Conservation (phyloP, 2,329 filamentous ascomycete species). For the Epichloe gansuensis region DNA sequence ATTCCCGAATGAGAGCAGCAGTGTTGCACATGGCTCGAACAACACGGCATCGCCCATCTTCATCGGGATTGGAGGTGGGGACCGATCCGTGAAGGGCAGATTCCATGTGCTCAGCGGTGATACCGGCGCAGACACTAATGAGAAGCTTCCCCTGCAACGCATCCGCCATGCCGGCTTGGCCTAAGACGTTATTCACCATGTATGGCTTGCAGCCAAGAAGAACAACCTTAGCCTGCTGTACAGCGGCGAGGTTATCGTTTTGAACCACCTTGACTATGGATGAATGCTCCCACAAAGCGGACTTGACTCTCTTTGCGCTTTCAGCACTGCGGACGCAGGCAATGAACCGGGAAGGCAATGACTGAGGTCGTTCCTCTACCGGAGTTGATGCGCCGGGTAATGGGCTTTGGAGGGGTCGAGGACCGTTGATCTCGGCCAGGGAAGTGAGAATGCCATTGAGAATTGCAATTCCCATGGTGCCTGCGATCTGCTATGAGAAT, state of each 20-base stretch:
- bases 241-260: conserved; percentile 58
- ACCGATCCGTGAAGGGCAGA: conserved; percentile 45
- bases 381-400: conserved; percentile 31
- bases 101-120: conserved; percentile 57
- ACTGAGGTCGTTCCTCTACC: conserved; percentile 35
- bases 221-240: conserved; percentile 56
- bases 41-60: conserved; percentile 44
- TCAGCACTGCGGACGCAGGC: conserved; percentile 64
- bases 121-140: conserved; percentile 69
- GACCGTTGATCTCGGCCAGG: conserved; percentile 39
- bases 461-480: conserved; percentile 77
- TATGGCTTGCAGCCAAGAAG: conserved; percentile 73
- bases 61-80: conserved; percentile 30
- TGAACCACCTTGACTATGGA: conserved; percentile 52
- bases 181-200: conserved; percentile 56
- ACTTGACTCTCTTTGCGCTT: conserved; percentile 54
- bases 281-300: conserved; percentile 50
- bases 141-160: conserved; percentile 70
- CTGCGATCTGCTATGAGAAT: conserved; percentile 25
- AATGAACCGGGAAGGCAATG: conserved; percentile 63
- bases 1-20: conserved; percentile 63
- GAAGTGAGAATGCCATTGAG: conserved; percentile 67
- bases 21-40: conserved; percentile 81
- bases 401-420: conserved; percentile 30
- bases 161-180: conserved; percentile 52